Evolutionary conservation across 306 rosid species (phyloP), one percentile per base, ranked within the genome.

Genomic region (Quercus alba): DNA sequence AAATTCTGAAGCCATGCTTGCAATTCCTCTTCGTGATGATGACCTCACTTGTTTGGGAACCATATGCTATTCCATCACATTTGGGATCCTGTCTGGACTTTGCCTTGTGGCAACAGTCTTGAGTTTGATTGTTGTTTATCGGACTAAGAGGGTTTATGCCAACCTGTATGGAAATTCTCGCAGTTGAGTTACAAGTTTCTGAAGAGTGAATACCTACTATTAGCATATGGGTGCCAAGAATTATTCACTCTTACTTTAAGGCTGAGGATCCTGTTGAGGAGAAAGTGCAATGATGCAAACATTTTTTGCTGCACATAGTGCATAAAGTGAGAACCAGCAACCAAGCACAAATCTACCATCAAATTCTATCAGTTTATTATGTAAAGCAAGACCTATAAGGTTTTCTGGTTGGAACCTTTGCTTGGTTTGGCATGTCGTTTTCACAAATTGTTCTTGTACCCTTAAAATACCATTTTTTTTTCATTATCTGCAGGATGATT

Each of bases 21-120:
- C 38, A 2, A n/a, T 49, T 15, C 79, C 81, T 68, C 79, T 78
- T 38, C 20, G 17, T 41, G 75, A 64, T 25, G 83, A 83, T 1
- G 87, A 86, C 2, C 30, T 88, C 78, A 62, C 78, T 61, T 93
- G 97, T 67, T 76, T 56, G 41, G 97, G 97, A 20, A 81, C 75
- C 26, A 80, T 93, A 76, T 91, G 97, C 58, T 93, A 84, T 75
- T 88, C 96, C 68, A 18, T 91, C 8, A 93, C 94, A 1, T 93
- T 83, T 85, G 89, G 78, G 17, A 87, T 93, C 66, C 81, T 93
- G 14, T 89, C 92, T 25, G 85, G 83, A 14, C 81, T 88, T 78
- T 91, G 97, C 80, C 5, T 93, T 19, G 33, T 84, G 76, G 95
- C 92, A 33, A 62, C 87, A 15, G 79, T 61, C 33, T 75, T 93